These are phyloP conservation scores for Tubosaeta sp. DNA, from an alignment of 768 basidiomycete species.

Conservation along the genomic window DNA sequence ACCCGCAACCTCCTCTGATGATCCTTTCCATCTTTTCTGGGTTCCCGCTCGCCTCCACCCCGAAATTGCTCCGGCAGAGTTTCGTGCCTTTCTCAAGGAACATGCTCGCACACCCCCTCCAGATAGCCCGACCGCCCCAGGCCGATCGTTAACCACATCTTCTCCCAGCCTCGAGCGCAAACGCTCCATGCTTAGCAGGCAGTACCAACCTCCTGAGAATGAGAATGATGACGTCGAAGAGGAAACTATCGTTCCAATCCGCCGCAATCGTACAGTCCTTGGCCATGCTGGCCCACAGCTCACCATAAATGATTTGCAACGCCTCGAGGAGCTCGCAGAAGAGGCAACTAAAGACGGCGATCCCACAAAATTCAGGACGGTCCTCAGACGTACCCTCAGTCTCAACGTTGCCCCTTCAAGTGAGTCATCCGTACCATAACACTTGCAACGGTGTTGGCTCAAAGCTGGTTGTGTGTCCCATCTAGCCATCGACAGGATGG, in stretches of 20 bases:
- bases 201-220: conserved; percentile 78
- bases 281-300: conserved; percentile 74
- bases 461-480: conserved; percentile 10
- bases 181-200: conserved; percentile 91
- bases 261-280: conserved; percentile 63
- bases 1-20: conserved; percentile 44
- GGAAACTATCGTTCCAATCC: conserved; percentile 65
- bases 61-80: conserved; percentile 95
- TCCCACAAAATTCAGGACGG: conserved; percentile 71
- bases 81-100: conserved; percentile 91
- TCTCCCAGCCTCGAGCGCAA: conserved; percentile 66
- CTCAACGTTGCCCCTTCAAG: conserved; percentile 82
- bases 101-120: conserved; percentile 66
- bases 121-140: conserved; percentile 41
- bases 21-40: conserved; percentile 95
- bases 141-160: conserved; percentile 41
- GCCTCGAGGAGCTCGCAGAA: conserved; percentile 88
- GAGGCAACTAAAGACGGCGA: conserved; percentile 83
- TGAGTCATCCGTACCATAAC: conserved; percentile 38
- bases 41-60: conserved; percentile 95
- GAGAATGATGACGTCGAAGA: conserved; percentile 74
- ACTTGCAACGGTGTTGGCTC: conserved; percentile 15
- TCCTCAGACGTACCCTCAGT: conserved; percentile 82
- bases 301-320: conserved; percentile 91
- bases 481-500: conserved; percentile 65